Percentiles rank a stretch among this genome's conserved stretches.
phyloP scores from a whole-genome alignment of 1,284 basidiomycete species.

The Boletus semigastroideus region DNA sequence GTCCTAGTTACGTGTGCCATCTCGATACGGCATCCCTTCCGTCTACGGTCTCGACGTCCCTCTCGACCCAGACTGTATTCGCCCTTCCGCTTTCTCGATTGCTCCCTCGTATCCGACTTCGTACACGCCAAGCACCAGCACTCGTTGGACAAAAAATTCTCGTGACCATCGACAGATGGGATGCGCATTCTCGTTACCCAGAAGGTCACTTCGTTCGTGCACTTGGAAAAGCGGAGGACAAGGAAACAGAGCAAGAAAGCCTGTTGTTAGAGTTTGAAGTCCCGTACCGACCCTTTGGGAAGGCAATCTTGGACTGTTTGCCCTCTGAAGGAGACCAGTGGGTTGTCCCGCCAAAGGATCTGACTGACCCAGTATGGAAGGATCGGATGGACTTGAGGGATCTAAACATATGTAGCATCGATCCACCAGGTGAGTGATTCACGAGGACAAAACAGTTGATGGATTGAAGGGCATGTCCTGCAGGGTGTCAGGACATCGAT shows the following conservation, averaged over 20 bases:
- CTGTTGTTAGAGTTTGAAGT: slow-evolving; percentile 95
- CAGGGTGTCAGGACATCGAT: slow-evolving; percentile 97
- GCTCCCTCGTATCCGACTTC: slow-evolving; percentile 91
- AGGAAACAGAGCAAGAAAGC: slow-evolving; percentile 96
- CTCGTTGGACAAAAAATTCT: slow-evolving; percentile 95
- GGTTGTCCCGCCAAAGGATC: slow-evolving; percentile 85
- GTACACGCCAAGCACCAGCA: slow-evolving; percentile 90
- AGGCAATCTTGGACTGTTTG: slow-evolving; percentile 90
- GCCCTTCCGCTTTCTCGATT: slow-evolving; percentile 92
- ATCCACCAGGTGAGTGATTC: slow-evolving; percentile 73
- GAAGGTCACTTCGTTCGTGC: slow-evolving; percentile 97
- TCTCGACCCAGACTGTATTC: slow-evolving; percentile 91
- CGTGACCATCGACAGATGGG: slow-evolving; percentile 94
- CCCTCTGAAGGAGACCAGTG: slow-evolving; percentile 89
- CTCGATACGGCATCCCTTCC: slow-evolving; percentile 89
- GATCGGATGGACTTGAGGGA: slow-evolving; percentile 88
- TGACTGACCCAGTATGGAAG: slow-evolving; percentile 65
- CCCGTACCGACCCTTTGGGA: slow-evolving; percentile 95
- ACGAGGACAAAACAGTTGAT: too few relatives aligned
- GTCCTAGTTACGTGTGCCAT: slow-evolving; percentile 86
- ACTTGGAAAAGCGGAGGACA: slow-evolving; percentile 88
- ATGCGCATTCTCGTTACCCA: slow-evolving; percentile 84
- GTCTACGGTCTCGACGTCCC: slow-evolving; percentile 74
- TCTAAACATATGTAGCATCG: slow-evolving; percentile 92
- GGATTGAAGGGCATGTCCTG: not conserved